Percentiles rank a stretch among this genome's conserved stretches.
Conservation (phyloP, 2,329 filamentous ascomycete species). For the Fonsecaea nubica region DNA sequence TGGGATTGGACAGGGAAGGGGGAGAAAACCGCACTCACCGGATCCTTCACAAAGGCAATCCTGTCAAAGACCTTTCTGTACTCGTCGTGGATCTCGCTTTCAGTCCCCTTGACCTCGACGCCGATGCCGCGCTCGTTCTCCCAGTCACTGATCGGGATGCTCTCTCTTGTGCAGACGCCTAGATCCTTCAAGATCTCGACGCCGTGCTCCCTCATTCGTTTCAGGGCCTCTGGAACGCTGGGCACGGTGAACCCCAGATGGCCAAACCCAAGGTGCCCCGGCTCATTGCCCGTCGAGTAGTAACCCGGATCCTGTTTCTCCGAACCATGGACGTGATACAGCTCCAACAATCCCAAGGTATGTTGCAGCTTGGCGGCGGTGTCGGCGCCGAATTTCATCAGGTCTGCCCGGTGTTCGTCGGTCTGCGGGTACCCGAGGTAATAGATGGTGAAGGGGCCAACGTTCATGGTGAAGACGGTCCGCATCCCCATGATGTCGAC, state of each 20-base stretch:
- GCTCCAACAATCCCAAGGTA: constrained; percentile 47
- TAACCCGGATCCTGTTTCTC: constrained; percentile 40
- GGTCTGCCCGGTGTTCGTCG: constrained; percentile 41
- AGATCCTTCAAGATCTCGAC: constrained; percentile 48
- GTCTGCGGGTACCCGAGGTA: constrained; percentile 49
- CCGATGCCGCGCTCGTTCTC: constrained; percentile 46
- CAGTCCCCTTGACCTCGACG: constrained; percentile 37
- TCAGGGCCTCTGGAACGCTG: constrained; percentile 44
- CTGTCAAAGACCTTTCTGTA: constrained; percentile 47
- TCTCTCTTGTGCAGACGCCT: constrained; percentile 40
- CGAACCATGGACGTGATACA: constrained; percentile 48
- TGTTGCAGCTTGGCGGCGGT: constrained; percentile 43
- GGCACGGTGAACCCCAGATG: constrained; percentile 51
- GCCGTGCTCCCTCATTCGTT: constrained; percentile 42
- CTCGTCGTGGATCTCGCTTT: constrained; percentile 44
- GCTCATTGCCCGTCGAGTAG: constrained; percentile 44
- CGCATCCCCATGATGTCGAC: constrained; percentile 50
- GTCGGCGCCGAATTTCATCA: constrained; percentile 42
- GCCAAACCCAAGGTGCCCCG: constrained; percentile 48
- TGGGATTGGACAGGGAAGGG: neutral
- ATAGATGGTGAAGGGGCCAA: constrained; percentile 50
- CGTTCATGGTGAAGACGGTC: constrained; percentile 49
- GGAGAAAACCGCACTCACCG: constrained; percentile 41
- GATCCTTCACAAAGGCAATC: constrained; percentile 50
- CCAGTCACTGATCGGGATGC: constrained; percentile 46